Conservation (phyloP, 1,139 yeast species). For the Zygosaccharomyces pseudobailii region DNA sequence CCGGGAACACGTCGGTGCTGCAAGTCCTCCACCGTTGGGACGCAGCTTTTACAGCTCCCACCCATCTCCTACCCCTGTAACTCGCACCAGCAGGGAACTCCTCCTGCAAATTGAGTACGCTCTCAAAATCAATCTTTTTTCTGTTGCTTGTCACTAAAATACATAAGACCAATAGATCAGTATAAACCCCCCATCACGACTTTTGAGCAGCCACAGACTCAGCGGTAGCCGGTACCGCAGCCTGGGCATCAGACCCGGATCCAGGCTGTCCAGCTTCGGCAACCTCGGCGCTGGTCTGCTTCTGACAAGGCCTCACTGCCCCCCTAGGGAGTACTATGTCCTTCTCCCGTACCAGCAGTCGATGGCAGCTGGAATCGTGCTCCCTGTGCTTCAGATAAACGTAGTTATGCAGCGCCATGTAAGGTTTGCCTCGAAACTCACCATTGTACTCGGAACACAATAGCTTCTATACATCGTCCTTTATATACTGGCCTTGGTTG, state of each 20-base stretch:
- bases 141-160: no score
- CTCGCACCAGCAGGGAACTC: no score
- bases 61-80: no score
- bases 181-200: no score
- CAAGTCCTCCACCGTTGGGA: no score
- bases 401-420: slow-evolving; percentile 46
- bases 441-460: background rate
- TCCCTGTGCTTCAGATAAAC: slow-evolving; percentile 41
- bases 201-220: no score
- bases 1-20: no score
- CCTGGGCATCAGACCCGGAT: background rate
- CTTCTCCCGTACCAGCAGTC: slow-evolving; percentile 21
- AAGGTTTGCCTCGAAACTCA: background rate
- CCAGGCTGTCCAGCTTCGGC: background rate
- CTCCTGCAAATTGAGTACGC: no score
- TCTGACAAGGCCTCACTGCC: slow-evolving; percentile 8
- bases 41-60: no score
- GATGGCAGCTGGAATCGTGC: slow-evolving; percentile 21
- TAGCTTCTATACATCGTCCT: background rate
- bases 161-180: no score
- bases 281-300: background rate
- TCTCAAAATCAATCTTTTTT: no score
- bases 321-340: slow-evolving; percentile 7
- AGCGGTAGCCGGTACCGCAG: background rate
- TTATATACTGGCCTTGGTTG: background rate